Conservation (phyloP, 2,329 filamentous ascomycete genomes). For the Monosporascus sp. region DNA sequence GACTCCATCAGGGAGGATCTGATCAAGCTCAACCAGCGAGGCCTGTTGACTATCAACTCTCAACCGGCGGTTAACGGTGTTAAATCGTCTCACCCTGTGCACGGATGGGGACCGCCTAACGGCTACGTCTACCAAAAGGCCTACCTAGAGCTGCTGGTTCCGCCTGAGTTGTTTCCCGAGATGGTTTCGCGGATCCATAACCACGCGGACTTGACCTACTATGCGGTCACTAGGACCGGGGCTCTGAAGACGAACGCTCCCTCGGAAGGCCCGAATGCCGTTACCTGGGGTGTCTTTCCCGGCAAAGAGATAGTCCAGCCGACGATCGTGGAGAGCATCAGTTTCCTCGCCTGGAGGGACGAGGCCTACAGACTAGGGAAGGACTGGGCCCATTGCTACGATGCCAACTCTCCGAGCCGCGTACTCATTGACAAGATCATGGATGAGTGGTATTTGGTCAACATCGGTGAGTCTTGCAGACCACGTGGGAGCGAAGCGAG, state of each 20-base stretch:
- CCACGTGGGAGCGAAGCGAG: background rate
- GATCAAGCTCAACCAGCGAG: slow-evolving; percentile 76
- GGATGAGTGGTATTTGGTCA: slow-evolving; percentile 88
- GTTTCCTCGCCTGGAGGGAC: slow-evolving; percentile 97
- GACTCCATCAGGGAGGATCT: slow-evolving; percentile 72
- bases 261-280: slow-evolving; percentile 87
- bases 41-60: slow-evolving; percentile 93
- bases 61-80: slow-evolving; percentile 91
- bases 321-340: slow-evolving; percentile 97
- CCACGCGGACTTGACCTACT: slow-evolving; percentile 83
- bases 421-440: slow-evolving; percentile 77
- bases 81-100: slow-evolving; percentile 78
- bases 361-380: slow-evolving; percentile 89
- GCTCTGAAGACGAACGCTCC: slow-evolving; percentile 79
- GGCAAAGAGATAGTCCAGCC: slow-evolving; percentile 99
- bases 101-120: slow-evolving; percentile 92
- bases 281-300: slow-evolving; percentile 98
- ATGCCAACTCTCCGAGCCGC: slow-evolving; percentile 69
- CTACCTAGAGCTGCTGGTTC: slow-evolving; percentile 86
- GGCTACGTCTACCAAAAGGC: slow-evolving; percentile 99
- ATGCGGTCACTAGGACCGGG: slow-evolving; percentile 81
- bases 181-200: slow-evolving; percentile 72
- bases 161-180: slow-evolving; percentile 71
- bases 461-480: slow-evolving; percentile 65
- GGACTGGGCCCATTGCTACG: slow-evolving; percentile 92